Conservation (phyloP, 108 stramenopile species). For the Nitzschia sp. region DNA sequence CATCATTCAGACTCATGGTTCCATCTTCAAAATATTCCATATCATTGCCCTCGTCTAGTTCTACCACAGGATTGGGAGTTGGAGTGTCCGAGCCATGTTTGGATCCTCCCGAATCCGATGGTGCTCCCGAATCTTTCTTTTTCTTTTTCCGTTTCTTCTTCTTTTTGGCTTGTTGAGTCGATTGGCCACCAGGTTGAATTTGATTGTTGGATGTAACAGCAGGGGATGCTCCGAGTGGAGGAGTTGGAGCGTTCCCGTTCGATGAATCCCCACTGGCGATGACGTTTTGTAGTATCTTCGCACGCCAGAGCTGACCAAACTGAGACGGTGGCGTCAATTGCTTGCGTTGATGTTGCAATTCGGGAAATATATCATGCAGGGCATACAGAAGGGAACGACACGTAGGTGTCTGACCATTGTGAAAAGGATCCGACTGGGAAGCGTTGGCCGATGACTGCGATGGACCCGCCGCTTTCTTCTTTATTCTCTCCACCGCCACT, state of each 20-base stretch:
- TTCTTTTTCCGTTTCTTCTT: slow-evolving; percentile 25
- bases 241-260: neutral
- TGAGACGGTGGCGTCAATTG: slow-evolving; percentile 1
- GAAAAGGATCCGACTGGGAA: slow-evolving; percentile 16
- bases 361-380: slow-evolving; percentile 35
- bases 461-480: slow-evolving; percentile 10
- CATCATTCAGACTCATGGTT: neutral
- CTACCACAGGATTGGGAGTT: neutral
- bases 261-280: neutral
- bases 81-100: neutral
- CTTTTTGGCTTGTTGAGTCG: slow-evolving; percentile 28
- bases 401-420: slow-evolving; percentile 29
- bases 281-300: neutral
- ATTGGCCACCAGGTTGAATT: neutral
- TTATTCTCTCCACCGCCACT: slow-evolving; percentile 14
- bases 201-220: neutral
- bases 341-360: slow-evolving; percentile 25
- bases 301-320: slow-evolving; percentile 6
- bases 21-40: neutral
- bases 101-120: neutral
- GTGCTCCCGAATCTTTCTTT: neutral
- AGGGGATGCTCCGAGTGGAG: slow-evolving; percentile 2
- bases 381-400: slow-evolving; percentile 24
- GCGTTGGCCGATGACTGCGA: neutral
- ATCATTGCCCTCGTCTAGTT: neutral